Evolutionary conservation across 768 basidiomycete genomes (phyloP).

Genomic region (Austroboletus eburneus): DNA sequence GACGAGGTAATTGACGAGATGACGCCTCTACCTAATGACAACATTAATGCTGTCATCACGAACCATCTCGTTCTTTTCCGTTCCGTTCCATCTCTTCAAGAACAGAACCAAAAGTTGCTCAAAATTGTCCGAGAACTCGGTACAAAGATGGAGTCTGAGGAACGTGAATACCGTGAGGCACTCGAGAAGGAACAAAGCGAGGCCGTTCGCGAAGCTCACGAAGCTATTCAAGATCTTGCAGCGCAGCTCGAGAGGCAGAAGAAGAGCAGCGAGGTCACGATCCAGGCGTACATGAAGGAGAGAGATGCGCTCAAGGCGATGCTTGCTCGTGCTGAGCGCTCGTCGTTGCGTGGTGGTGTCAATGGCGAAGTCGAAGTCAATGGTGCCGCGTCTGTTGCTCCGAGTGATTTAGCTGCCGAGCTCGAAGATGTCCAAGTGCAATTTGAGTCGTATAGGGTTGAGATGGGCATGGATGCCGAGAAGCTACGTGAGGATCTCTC

Average conservation of each 20-base stretch:
- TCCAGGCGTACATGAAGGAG: slow-evolving; percentile 83
- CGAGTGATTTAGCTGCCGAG: slow-evolving; percentile 50
- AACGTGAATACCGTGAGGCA: slow-evolving; percentile 65
- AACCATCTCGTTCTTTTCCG: slow-evolving; percentile 86
- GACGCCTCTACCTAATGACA: slow-evolving; percentile 43
- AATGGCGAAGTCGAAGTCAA: slow-evolving; percentile 37
- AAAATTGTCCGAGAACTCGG: slow-evolving; percentile 82
- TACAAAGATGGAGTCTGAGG: slow-evolving; percentile 78
- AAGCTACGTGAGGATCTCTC: slow-evolving; percentile 68
- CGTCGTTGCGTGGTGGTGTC: slow-evolving; percentile 12
- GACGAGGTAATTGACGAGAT: slow-evolving; percentile 57
- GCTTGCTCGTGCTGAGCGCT: slow-evolving; percentile 50
- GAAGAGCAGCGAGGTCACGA: slow-evolving; percentile 60
- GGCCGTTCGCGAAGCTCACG: slow-evolving; percentile 84
- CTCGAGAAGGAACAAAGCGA: slow-evolving; percentile 74
- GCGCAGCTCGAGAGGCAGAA: slow-evolving; percentile 77
- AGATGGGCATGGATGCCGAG: slow-evolving; percentile 76
- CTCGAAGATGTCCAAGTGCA: slow-evolving; percentile 71
- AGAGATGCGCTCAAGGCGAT: slow-evolving; percentile 79
- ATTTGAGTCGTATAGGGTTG: slow-evolving; percentile 74
- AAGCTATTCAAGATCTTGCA: slow-evolving; percentile 76
- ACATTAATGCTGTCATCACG: slow-evolving; percentile 78
- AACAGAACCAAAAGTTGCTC: slow-evolving; percentile 87
- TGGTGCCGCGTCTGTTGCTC: slow-evolving; percentile 15
- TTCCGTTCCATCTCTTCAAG: slow-evolving; percentile 75